Percentiles rank a stretch among this genome's conserved stretches.
Conservation (phyloP, 176 grass and related monocot species). For the Dactylis glomerata region DNA sequence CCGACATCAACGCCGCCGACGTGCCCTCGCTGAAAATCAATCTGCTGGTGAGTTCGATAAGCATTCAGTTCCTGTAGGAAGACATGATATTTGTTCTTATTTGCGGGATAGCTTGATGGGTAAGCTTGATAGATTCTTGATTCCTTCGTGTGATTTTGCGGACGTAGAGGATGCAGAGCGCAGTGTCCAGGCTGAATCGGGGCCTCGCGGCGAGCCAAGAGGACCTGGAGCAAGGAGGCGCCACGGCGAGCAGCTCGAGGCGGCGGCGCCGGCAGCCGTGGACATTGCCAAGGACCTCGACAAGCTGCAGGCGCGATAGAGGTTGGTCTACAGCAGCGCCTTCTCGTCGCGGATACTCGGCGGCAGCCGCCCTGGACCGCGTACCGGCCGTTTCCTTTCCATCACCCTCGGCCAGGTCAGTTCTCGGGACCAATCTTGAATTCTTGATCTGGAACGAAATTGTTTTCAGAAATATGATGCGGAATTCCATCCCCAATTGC, state of each 20-base stretch:
- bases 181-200: slow-evolving; percentile 80
- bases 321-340: slow-evolving; percentile 84
- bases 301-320: slow-evolving; percentile 84
- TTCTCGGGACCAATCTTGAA: neutral
- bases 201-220: slow-evolving; percentile 77
- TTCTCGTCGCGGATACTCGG: slow-evolving; percentile 83
- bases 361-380: slow-evolving; percentile 84
- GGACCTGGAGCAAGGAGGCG: slow-evolving; percentile 64
- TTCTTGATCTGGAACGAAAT: neutral
- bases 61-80: neutral
- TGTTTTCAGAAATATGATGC: neutral
- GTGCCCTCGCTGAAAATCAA: slow-evolving; percentile 55
- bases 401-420: slow-evolving; percentile 74
- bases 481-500: neutral
- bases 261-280: slow-evolving; percentile 25
- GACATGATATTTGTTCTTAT: no score
- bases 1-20: neutral
- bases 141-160: neutral
- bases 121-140: no score
- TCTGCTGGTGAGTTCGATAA: slow-evolving; percentile 40
- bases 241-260: slow-evolving; percentile 67
- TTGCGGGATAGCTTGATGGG: no score
- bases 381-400: slow-evolving; percentile 65
- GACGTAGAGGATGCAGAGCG: slow-evolving; percentile 65
- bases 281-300: slow-evolving; percentile 60